Evolutionary conservation across 1,284 basidiomycete species (phyloP), one percentile per base, ranked within the genome.

Genomic region (Ganoderma multipileum): DNA sequence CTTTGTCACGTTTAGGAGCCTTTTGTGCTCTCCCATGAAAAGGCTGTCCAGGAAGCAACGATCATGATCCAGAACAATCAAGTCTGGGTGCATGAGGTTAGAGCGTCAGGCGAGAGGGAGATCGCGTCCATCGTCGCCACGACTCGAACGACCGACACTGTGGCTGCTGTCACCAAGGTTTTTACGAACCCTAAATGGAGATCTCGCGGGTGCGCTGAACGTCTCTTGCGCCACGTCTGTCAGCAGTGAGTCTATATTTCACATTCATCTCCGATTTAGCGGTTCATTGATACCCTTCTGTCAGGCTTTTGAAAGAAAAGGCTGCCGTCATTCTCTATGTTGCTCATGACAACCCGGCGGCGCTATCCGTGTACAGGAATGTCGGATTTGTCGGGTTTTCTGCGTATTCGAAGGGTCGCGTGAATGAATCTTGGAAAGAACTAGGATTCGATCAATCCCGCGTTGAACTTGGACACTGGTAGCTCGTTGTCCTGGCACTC

Each of bases 121-220:
- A 84, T 90, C 39, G 89, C 91, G 1, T 92, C 84, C 20, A 86
- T 93, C 44, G 89, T 89, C 2, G 90, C 90, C 14, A 85, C 84
- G 54, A 91, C 89, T 3, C 81, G 90, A 3, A 86, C 85, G 67
- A 86, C 81, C 47, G 80, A 82, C 3, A 81, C 73, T 12, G 83
- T 88, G 12, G 86, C 86, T 11, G 86, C 87, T 0, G 89, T 91
- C 61, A 89, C 88, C 54, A 92, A 92, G 75, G 90, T 92, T 0
- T 88, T 82, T 73, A 91, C 90, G 2, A 82, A 84, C 69, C 83
- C 85, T 0, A 44, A 71, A 0, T 89, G 84, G 81, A 81, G 88
- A 39, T 79, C 84, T 11, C 78, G 77, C 1, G 85, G 87, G 2
- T 90, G 84, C 74, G 90, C 90, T 0, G 85, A 87, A 74, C 82